These are phyloP conservation scores for Yamadazyma diddensiae DNA, from an alignment of 1,139 yeast genomes.

Conservation along the genomic window DNA sequence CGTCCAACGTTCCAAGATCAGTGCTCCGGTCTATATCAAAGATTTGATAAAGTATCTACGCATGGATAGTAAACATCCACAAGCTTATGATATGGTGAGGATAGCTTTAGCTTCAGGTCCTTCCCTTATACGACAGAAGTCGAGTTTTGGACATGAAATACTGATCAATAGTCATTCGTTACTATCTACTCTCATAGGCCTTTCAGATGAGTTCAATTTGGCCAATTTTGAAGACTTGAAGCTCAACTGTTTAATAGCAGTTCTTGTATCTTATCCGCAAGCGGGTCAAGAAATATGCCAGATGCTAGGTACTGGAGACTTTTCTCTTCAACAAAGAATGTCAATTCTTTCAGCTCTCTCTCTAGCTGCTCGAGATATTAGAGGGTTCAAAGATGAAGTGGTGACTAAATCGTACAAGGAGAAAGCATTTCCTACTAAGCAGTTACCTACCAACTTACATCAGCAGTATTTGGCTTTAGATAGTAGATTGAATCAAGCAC, in stretches of 20 bases:
- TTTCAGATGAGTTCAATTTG: conserved; percentile 49
- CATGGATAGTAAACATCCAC: conserved; percentile 39
- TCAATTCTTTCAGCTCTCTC: conserved; percentile 53
- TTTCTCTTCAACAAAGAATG: conserved; percentile 61
- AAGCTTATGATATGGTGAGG: conserved; percentile 50
- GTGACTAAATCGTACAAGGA: conserved; percentile 33
- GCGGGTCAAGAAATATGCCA: conserved; percentile 36
- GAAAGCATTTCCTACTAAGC: conserved; percentile 36
- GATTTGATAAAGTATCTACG: conserved; percentile 56
- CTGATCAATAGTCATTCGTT: conserved; percentile 46
- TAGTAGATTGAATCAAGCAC: conserved; percentile 6
- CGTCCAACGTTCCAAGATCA: conserved; percentile 32
- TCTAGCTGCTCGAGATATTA: conserved; percentile 56
- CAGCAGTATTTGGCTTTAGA: conserved; percentile 24
- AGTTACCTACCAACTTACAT: conserved; percentile 49
- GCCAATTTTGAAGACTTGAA: conserved; percentile 48
- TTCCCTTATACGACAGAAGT: conserved; percentile 52
- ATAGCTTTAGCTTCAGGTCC: conserved; percentile 55
- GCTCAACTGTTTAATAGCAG: conserved; percentile 50
- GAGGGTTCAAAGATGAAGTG: conserved; percentile 52
- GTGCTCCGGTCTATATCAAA: conserved; percentile 59
- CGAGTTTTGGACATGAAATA: conserved; percentile 53
- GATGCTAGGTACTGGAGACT: conserved; percentile 57
- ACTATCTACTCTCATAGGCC: conserved; percentile 42
- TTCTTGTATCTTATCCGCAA: conserved; percentile 47